These are phyloP conservation scores for Silene coronaria DNA, from an alignment of 179 eudicot genomes.

Conservation along the genomic window DNA sequence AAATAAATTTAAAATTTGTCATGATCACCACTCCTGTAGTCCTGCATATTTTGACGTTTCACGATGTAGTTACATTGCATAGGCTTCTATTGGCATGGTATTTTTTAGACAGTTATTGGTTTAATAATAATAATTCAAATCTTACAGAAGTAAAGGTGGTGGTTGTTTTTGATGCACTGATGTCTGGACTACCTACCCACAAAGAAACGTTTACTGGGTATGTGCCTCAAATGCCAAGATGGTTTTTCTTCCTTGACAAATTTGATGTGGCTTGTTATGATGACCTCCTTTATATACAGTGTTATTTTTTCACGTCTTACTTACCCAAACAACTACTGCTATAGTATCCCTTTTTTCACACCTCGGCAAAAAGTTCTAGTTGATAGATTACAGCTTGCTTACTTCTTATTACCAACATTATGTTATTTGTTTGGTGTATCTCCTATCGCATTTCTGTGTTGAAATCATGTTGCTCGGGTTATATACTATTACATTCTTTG, in stretches of 20 bases:
- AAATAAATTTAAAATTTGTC: background rate
- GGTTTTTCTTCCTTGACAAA: conserved; percentile 13
- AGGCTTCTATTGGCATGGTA: conserved; percentile 7
- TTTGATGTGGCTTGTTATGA: conserved; percentile 7
- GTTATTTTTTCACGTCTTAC: too few relatives aligned
- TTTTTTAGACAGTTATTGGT: conserved; percentile 12
- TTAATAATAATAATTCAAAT: conserved; percentile 15
- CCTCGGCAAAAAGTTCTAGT: too few relatives aligned
- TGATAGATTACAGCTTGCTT: background rate
- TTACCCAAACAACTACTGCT: too few relatives aligned
- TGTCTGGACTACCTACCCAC: conserved; percentile 87
- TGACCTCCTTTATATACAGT: background rate
- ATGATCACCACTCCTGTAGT: background rate
- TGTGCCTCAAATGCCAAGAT: conserved; percentile 31
- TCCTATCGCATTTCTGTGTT: background rate
- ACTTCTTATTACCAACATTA: background rate
- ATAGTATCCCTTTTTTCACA: too few relatives aligned
- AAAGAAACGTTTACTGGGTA: conserved; percentile 86
- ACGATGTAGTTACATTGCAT: conserved; percentile 6
- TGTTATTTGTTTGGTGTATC: background rate
- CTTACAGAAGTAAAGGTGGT: conserved; percentile 90
- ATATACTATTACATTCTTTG: background rate
- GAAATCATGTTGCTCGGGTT: background rate
- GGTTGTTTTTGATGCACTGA: conserved; percentile 92
- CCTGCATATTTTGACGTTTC: background rate